Evolutionary conservation across 2,329 filamentous ascomycete species (phyloP), one percentile per base, ranked within the genome.

Genomic region (Chaetomium sp.): DNA sequence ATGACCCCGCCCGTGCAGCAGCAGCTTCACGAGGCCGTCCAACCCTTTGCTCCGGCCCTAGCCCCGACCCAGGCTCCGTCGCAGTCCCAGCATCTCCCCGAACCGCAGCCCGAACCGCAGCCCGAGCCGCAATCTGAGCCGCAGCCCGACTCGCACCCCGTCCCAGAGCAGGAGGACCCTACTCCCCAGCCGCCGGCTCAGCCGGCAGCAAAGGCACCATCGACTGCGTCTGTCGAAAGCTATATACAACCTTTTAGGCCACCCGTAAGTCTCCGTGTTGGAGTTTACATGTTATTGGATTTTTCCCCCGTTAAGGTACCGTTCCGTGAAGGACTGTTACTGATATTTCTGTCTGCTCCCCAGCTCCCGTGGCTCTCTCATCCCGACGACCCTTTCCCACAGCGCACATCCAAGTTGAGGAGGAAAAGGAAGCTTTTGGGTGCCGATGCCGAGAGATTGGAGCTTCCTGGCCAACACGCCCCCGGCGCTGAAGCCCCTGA

Each of bases 301-400:
- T 27, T 27, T 27, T 27, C 3, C 19, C 19, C 19, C 19, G 19
- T 27, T 41, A 8, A 14, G 19, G 32, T 6, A 6, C 44, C 27
- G 37, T 55, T 27, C 19, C 19, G 8, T 35, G 44, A 10, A 40
- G 50, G n/a, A 52, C 44, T 5, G 10, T 2, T 63, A 37, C 67
- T 74, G 60, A 74, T 55, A n/a, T 40, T 10, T 36, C 44, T 19
- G 59, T 19, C 53, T 84, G 79, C 70, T 85, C 8, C 82, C 82
- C 53, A 84, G 79, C 70, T 85, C 8, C 82, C 82, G 8, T 85
- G 82, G 81, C 64, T 76, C 33, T 83, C 81, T 0, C 69, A 68
- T 36, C 77, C 79, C 3, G 76, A 79, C 36, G 62, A 69, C 34
- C 70, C 73, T 8, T 86, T 82, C 63, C 81, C 82, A 10, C 63